Conservation (phyloP, 805 yeast genomes). For the Maudiozyma barnettii region DNA sequence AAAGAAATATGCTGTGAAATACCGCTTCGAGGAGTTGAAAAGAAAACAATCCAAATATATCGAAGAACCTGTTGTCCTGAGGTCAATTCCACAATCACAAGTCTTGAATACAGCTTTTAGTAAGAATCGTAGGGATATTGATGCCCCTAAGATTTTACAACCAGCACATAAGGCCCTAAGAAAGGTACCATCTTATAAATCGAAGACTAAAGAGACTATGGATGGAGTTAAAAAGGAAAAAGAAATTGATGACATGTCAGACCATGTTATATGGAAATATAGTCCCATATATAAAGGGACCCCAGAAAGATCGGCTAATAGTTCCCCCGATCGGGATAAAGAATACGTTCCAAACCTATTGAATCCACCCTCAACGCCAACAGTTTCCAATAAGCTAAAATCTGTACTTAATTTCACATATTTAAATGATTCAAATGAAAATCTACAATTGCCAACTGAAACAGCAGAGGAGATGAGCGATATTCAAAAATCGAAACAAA, state of each 20-base stretch:
- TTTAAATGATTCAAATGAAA: constrained; percentile 9
- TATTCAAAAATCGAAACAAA: background rate
- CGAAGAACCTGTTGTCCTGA: constrained; percentile 8
- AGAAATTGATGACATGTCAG: constrained; percentile 12
- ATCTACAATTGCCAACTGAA: background rate
- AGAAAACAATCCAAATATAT: background rate
- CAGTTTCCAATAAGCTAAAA: constrained; percentile 19
- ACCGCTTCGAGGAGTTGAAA: background rate
- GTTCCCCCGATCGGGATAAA: constrained; percentile 10
- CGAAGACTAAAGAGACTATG: background rate
- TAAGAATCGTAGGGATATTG: background rate
- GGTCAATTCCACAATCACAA: constrained; percentile 25
- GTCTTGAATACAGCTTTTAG: constrained; percentile 16
- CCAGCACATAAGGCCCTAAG: background rate
- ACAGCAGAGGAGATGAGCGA: background rate
- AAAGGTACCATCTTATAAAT: constrained; percentile 1
- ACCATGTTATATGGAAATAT: constrained; percentile 28
- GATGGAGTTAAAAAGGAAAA: constrained; percentile 2
- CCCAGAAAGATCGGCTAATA: constrained; percentile 8
- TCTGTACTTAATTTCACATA: constrained; percentile 20
- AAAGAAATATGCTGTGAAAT: background rate
- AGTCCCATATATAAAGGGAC: constrained; percentile 16
- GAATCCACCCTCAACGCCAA: constrained; percentile 26
- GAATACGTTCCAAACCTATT: constrained; percentile 6
- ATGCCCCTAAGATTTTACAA: background rate